A percentile compares a stretch with the other conserved stretches of the same genome.
These are phyloP conservation scores for Achaetomium macrosporum DNA, from an alignment of 2,329 filamentous ascomycete species.

Conservation along the genomic window DNA sequence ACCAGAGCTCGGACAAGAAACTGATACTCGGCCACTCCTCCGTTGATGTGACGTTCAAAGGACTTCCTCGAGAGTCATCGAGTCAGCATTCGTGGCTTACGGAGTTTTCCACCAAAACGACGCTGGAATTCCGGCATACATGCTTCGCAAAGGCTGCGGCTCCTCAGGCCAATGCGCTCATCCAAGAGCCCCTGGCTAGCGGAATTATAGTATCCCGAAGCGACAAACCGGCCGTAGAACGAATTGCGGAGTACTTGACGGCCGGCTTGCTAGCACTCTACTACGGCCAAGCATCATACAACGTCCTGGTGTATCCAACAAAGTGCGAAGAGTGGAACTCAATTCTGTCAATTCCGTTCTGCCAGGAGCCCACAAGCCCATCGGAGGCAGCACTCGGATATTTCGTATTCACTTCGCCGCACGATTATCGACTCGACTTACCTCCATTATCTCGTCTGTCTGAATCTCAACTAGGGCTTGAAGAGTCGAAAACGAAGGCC, in stretches of 20 bases:
- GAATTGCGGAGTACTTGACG: slow-evolving; percentile 32
- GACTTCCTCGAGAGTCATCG: slow-evolving; percentile 20
- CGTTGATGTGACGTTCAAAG: slow-evolving; percentile 25
- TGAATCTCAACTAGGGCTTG: not conserved
- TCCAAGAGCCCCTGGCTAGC: slow-evolving; percentile 21
- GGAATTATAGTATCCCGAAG: slow-evolving; percentile 22
- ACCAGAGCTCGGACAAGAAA: slow-evolving; percentile 21
- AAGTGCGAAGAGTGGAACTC: slow-evolving; percentile 33
- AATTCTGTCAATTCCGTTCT: slow-evolving; percentile 14
- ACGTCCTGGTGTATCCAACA: slow-evolving; percentile 37
- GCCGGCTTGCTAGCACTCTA: slow-evolving; percentile 34
- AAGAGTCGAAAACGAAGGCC: not conserved
- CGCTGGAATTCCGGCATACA: slow-evolving; percentile 27
- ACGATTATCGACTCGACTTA: slow-evolving; percentile 19
- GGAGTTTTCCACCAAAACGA: slow-evolving; percentile 23
- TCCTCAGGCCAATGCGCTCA: slow-evolving; percentile 13
- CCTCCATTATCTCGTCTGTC: slow-evolving; percentile 7
- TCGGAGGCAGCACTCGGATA: slow-evolving; percentile 30
- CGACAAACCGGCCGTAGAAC: slow-evolving; percentile 22
- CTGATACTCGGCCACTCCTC: slow-evolving; percentile 20
- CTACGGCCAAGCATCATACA: slow-evolving; percentile 29
- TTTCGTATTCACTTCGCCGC: slow-evolving; percentile 32
- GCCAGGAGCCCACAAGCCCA: slow-evolving; percentile 12
- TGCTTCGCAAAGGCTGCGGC: slow-evolving; percentile 25
- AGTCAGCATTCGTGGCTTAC: slow-evolving; percentile 20